Evolutionary conservation across 208 protist genomes (phyloP).

Genomic region (Strigomonas galati): DNA sequence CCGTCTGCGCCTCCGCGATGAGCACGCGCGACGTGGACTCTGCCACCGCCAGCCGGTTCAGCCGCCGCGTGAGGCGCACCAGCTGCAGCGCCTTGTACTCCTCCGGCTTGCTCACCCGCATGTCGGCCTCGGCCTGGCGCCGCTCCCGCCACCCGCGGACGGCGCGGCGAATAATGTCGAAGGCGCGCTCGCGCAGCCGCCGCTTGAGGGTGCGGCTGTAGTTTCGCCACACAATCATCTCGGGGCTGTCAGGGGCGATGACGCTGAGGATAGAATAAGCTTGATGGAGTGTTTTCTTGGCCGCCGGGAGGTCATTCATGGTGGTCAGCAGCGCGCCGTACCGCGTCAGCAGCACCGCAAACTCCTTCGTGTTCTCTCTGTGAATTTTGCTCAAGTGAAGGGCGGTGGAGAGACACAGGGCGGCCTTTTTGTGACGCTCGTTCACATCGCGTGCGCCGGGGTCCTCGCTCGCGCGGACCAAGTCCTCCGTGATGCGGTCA

Average conservation of each 20-base stretch:
- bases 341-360: constrained; percentile 42
- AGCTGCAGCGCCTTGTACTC: constrained; percentile 28
- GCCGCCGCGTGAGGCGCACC: constrained; percentile 26
- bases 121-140: constrained; percentile 23
- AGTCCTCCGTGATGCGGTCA: constrained; percentile 24
- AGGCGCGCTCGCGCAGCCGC: constrained; percentile 33
- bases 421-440: constrained; percentile 36
- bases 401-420: constrained; percentile 33
- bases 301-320: constrained; percentile 34
- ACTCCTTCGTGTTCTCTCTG: constrained; percentile 22
- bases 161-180: constrained; percentile 38
- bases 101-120: constrained; percentile 27
- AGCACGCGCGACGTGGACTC: constrained; percentile 49
- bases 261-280: constrained; percentile 38
- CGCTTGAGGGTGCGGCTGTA: constrained; percentile 37
- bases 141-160: constrained; percentile 53
- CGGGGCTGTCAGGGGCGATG: constrained; percentile 23
- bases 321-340: constrained; percentile 39
- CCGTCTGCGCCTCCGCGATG: constrained; percentile 41
- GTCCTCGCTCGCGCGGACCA: constrained; percentile 36
- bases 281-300: constrained; percentile 32
- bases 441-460: constrained; percentile 22
- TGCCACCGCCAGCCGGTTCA: constrained; percentile 35
- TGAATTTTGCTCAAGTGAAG: constrained; percentile 35
- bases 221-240: constrained; percentile 51